Evolutionary conservation across 371 early-diverging fungal species (phyloP).

Genomic region (Mucor circinelloides): DNA sequence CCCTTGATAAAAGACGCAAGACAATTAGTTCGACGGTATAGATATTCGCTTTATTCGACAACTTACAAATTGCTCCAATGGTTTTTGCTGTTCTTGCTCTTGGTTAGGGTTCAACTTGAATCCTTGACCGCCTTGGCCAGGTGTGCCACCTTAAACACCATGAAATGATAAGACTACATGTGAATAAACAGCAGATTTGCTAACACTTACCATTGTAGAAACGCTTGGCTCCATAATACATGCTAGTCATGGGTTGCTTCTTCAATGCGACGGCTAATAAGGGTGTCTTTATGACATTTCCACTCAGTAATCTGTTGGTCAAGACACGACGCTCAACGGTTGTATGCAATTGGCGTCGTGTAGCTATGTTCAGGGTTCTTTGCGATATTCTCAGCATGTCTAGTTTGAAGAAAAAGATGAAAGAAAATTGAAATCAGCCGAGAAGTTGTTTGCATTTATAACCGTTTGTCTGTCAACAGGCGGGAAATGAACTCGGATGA

Average conservation of each 20-base stretch:
- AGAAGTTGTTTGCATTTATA: background rate
- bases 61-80: slow-evolving; percentile 47
- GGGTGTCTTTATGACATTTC: background rate
- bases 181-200: background rate
- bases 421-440: background rate
- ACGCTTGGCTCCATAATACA: slow-evolving; percentile 6
- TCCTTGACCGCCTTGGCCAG: slow-evolving; percentile 27
- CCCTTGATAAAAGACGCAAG: slow-evolving; percentile 26
- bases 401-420: background rate
- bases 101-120: slow-evolving; percentile 46
- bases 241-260: background rate
- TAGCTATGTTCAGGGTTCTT: background rate
- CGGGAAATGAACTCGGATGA: background rate
- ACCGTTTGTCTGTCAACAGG: background rate
- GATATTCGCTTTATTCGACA: background rate
- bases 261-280: background rate
- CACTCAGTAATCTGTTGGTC: background rate
- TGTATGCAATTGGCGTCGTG: background rate
- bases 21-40: background rate
- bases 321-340: background rate
- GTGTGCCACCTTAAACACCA: background rate
- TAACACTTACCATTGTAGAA: slow-evolving; percentile 15
- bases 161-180: background rate
- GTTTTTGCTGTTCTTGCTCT: slow-evolving; percentile 39
- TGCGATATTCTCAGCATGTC: slow-evolving; percentile 2